Base-by-base conservation (phyloP, 139 green algal species). In the Chlorella sp. region DNA sequence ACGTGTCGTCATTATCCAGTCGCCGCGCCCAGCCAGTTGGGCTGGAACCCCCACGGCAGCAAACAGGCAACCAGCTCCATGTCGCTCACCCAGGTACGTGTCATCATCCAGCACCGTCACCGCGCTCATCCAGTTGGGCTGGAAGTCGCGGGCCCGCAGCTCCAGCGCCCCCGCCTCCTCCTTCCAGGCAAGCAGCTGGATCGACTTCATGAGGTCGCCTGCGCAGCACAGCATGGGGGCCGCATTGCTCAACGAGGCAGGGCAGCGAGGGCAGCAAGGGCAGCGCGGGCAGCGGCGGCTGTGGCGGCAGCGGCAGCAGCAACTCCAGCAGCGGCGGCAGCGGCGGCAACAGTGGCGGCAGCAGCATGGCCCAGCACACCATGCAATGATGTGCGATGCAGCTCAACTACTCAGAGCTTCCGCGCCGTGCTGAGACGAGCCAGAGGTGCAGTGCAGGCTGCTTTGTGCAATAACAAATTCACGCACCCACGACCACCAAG, bases 31-130 rank as follows among this genome's bases (percentile, higher is more conserved):
- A 13, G 4, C 64, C 64, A 38, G 28, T 9, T 40, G 28, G 4
- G 30, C 2, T 28, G n/a, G n/a, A 38, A 14, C 28, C 64, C 56
- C 22, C 30, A 20, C 38, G 69, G 22, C 38, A 20, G 69, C 13
- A 6, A 68, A 43, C 32, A n/a, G n/a, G n/a, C 36, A 56, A 34
- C 58, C 76, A n/a, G 4, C 54, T 11, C 41, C 60, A n/a, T 6
- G 34, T 36, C 38, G 62, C 87, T 69, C 54, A 92, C 84, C 93
- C 43, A 97, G 68, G 84, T 93, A 97, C 19, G 88, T 93, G 76
- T 99, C 96, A 72, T 99, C 95, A 73, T 99, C 97, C 74, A 99
- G 86, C 20, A 96, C 88, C 28, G 91, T 89, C 4, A 96, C 90
- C 0, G 95, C 93, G 1, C 93, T 96, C 89, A 98, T 97, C 94